Evolutionary conservation across 805 yeast genomes (phyloP), one percentile per base, ranked within the genome.

Genomic region (Torulaspora indica): DNA sequence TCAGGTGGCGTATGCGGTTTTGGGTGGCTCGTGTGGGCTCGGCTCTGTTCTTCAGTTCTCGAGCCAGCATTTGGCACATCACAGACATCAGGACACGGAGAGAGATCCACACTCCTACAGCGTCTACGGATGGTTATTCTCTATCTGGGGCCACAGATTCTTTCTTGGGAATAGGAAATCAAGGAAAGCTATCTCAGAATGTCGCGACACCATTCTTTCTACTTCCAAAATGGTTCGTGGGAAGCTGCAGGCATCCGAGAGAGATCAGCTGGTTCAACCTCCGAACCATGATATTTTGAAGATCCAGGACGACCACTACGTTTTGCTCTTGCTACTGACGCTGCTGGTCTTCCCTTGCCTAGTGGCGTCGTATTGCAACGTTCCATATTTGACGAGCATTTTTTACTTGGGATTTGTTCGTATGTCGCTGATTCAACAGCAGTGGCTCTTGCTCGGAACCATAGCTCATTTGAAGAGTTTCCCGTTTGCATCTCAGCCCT

Each of bases 91-190:
- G 34, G 96, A 90, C 60, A 83, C 95, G 0, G 95, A 86, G 48
- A 75, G 76, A 56, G 98, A 90, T 64, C 97, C 98, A 1, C 88
- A 86, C 66, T 81, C 81, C 57, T 51, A 40, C 27, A 82, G 85
- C 30, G 77, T 90, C 58, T 75, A 85, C 47, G 96, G 97, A 0
- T 74, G 88, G 55, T 66, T 76, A 56, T 89, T 79, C 76, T 79
- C 91, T 27, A 96, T 89, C 66, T 71, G 88, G 67, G 97, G 96
- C 3, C 90, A 96, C 95, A 75, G 85, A 68, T 60, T 88, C 27
- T 70, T 82, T 47, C 75, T 74, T 53, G 89, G 86, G 52, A 79
- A 78, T 63, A 75, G 81, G 14, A 76, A 76, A 40, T 74, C 72
- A 6, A 55, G 63, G 22, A 64, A 60, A 35, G 72, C 74, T 8